Evolutionary conservation across 108 stramenopile species (phyloP), one percentile per base, ranked within the genome.

Genomic region (Nitzschia sp.): DNA sequence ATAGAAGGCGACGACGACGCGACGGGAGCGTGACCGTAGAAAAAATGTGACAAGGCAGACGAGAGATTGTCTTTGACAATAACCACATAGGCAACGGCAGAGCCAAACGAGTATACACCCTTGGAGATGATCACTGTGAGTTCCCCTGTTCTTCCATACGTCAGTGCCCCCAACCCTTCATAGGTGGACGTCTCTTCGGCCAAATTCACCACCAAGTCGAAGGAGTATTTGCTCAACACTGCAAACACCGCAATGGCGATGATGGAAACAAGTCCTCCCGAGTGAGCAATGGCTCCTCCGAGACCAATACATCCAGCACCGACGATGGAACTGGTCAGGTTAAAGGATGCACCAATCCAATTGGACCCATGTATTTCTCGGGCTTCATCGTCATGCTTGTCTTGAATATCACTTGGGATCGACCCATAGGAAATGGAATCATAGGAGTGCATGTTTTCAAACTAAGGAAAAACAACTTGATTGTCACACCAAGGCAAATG

Each of bases 281-380:
- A 73, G 22, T 71, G 52, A 7, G 80, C 82, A 41, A 86, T 80
- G 25, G 86, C 86, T 7, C 83, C 81, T 37, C 81, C 86, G 12
- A 84, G 67, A 0, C 86, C 86, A 50, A 87, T 82, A n/a, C 75
- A 75, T 14, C 86, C 83, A 0, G 86, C 83, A n/a, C 86, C 83
- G 19, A 87, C 77, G 1, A 87, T 78, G 22, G 71, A 64, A 57
- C 84, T 87, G 25, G 83, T 83, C n/a, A 87, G 78, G 57, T 87
- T 87, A 25, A 86, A 62, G 21, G 61, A n/a, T 0, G 61, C 61
- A 20, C 61, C 43, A 7, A 62, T 42, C 61, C 61, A 62, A n/a
- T 22, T 38, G 19, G 61, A 62, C n/a, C 61, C 61, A 21, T 21
- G 0, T 22, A 43, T 17, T 6, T 48, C 46, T 17, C 29, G 29